Conservation (phyloP, 2,329 filamentous ascomycete genomes). For the Ophiocordyceps sinensis region DNA sequence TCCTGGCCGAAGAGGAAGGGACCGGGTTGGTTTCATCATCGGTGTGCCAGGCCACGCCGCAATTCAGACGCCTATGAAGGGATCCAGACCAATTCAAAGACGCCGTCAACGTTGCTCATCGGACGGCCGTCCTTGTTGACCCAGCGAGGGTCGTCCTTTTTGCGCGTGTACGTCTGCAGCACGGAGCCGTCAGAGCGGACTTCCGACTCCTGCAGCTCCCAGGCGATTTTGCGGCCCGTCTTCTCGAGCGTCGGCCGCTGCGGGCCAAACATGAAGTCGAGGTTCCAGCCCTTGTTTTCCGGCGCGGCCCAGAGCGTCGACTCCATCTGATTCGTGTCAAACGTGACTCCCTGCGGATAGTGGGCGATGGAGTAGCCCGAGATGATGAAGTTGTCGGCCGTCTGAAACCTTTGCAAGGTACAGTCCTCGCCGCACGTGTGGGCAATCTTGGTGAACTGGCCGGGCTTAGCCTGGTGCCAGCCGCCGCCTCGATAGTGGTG, state of each 20-base stretch:
- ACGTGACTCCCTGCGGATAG: constrained; percentile 36
- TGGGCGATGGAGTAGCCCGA: constrained; percentile 45
- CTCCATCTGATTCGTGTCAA: constrained; percentile 35
- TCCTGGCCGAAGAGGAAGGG: too few relatives aligned
- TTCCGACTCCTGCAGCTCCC: constrained; percentile 37
- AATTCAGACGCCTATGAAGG: constrained; percentile 10
- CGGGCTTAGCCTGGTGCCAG: constrained; percentile 40
- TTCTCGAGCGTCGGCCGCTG: constrained; percentile 30
- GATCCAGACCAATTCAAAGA: constrained; percentile 44
- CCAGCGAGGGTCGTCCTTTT: constrained; percentile 39
- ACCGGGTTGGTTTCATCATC: too few relatives aligned
- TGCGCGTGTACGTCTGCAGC: constrained; percentile 37
- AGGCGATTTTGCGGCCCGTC: constrained; percentile 36
- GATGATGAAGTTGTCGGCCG: constrained; percentile 36
- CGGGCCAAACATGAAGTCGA: constrained; percentile 36
- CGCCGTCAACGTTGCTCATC: constrained; percentile 38
- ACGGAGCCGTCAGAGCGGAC: constrained; percentile 34
- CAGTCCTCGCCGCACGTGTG: constrained; percentile 48
- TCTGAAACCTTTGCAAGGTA: constrained; percentile 42
- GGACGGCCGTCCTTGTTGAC: constrained; percentile 26
- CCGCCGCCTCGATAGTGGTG: constrained; percentile 49
- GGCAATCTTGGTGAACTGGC: constrained; percentile 41
- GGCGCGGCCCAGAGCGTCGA: constrained; percentile 32
- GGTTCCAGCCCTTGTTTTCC: constrained; percentile 33
- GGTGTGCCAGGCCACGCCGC: not conserved